Conservation (phyloP, 768 basidiomycete genomes). For the Suillus subluteus region DNA sequence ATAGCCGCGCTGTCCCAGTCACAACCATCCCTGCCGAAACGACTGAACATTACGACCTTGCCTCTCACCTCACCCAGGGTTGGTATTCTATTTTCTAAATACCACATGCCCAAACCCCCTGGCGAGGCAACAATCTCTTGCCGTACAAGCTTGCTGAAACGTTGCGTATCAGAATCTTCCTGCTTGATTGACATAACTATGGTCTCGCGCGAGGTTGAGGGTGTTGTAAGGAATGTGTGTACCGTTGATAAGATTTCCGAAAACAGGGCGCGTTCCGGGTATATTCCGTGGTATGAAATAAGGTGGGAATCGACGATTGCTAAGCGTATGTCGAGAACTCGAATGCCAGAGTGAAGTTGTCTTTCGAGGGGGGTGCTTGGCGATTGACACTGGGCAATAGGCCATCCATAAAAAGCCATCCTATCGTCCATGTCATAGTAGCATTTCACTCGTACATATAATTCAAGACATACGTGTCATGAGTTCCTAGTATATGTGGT, state of each 20-base stretch:
- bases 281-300: conserved; percentile 80
- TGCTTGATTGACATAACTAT: conserved; percentile 90
- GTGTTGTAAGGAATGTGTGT: conserved; percentile 63
- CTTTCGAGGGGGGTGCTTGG: conserved; percentile 57
- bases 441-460: background rate
- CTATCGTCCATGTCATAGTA: conserved; percentile 20
- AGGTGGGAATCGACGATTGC: conserved; percentile 64
- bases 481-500: conserved; percentile 49
- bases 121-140: conserved; percentile 63
- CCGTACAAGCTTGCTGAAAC: conserved; percentile 69
- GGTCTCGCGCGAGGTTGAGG: conserved; percentile 65
- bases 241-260: conserved; percentile 63
- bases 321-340: conserved; percentile 82
- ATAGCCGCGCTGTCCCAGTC: conserved; percentile 77
- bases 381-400: conserved; percentile 86
- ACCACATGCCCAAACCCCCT: conserved; percentile 69
- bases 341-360: conserved; percentile 79
- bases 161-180: conserved; percentile 61
- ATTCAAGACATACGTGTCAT: conserved; percentile 59
- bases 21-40: conserved; percentile 73
- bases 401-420: conserved; percentile 86
- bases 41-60: conserved; percentile 81
- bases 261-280: conserved; percentile 73
- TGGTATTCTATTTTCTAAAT: conserved; percentile 80
- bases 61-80: conserved; percentile 83